Conservation (phyloP, 805 yeast species). For the Monosporozyma aerobia region DNA sequence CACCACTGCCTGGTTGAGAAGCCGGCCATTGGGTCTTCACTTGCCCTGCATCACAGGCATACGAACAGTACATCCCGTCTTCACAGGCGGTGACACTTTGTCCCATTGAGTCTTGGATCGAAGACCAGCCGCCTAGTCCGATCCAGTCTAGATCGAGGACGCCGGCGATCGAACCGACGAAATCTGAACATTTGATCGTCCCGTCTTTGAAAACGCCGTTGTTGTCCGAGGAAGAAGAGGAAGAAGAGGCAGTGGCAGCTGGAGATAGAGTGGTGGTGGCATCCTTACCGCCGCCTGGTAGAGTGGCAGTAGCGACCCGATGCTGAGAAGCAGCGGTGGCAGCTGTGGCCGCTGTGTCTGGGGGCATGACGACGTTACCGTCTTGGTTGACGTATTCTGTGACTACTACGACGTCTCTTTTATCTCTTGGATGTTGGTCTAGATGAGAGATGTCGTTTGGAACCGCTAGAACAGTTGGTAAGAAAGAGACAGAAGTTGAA, state of each 20-base stretch:
- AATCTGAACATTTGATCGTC: slow-evolving; percentile 52
- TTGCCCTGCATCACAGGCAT: slow-evolving; percentile 98
- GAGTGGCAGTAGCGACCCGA: not conserved
- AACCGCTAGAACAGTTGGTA: slow-evolving; percentile 8
- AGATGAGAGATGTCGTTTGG: slow-evolving; percentile 14
- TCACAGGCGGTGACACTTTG: slow-evolving; percentile 57
- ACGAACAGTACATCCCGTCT: slow-evolving; percentile 92
- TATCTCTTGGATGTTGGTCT: slow-evolving; percentile 16
- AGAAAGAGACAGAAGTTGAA: slow-evolving; percentile 8
- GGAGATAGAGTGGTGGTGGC: slow-evolving; percentile 25
- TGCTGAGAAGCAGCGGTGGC: no score
- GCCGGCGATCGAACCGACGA: slow-evolving; percentile 65
- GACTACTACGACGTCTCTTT: slow-evolving; percentile 25
- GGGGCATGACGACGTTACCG: slow-evolving; percentile 20
- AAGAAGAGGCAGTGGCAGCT: slow-evolving; percentile 21
- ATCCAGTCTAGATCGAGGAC: slow-evolving; percentile 53
- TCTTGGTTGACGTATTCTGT: slow-evolving; percentile 22
- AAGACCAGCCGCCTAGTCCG: slow-evolving; percentile 43
- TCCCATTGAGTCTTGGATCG: slow-evolving; percentile 33
- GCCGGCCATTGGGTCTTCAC: slow-evolving; percentile 98
- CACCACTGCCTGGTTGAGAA: slow-evolving; percentile 78
- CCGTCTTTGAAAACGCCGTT: slow-evolving; percentile 67
- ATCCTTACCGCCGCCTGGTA: slow-evolving; percentile 10
- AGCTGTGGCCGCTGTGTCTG: slow-evolving; percentile 15
- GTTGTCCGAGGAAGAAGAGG: slow-evolving; percentile 36